Evolutionary conservation across 352 stramenopile species (phyloP), one percentile per base, ranked within the genome.

Genomic region (Globisporangium nagaii): DNA sequence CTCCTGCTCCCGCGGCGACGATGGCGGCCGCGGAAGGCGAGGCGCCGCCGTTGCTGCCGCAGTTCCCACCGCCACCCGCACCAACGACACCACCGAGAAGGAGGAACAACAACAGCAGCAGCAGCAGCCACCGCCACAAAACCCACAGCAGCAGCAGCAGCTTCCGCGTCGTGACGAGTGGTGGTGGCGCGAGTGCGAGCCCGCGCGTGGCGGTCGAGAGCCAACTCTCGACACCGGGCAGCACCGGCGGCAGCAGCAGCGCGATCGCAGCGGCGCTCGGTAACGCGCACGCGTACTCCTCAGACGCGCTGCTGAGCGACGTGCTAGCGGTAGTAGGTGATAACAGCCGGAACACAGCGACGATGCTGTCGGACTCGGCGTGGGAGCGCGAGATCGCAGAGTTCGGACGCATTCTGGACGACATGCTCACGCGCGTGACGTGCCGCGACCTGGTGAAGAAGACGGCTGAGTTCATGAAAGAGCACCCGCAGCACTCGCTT

Each of bases 301-400:
- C 37, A 20, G 53, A 41, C 19, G 17, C 31, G 9, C 20, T 48
- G 9, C 22, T 41, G 52, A 51, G 41, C 30, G 30, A 49, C 30
- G 39, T 37, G 0, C 15, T 44, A 17, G 31, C 42, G 20, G 31
- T 31, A 19, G 36, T n/a, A 25, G 22, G 4, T 6, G 44, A 60
- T 22, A 62, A 55, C 39, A 56, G 45, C 22, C 45, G 45, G 28
- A 62, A 56, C 46, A 56, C 37, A 9, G 45, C 36, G 22, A 41
- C 32, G 31, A 70, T 88, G 60, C 68, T 88, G 19, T 85, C 75
- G 20, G 70, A 89, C 47, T 86, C 80, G 24, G 60, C 73, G 62
- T 81, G 69, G 70, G 82, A 90, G 58, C 65, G 53, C n/a, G 79
- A 92, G 63, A 87, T 92, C 57, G 78, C 75, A 4, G 76, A 74